phyloP scores from a whole-genome alignment of 768 basidiomycete species.

The Boletales sp. region DNA sequence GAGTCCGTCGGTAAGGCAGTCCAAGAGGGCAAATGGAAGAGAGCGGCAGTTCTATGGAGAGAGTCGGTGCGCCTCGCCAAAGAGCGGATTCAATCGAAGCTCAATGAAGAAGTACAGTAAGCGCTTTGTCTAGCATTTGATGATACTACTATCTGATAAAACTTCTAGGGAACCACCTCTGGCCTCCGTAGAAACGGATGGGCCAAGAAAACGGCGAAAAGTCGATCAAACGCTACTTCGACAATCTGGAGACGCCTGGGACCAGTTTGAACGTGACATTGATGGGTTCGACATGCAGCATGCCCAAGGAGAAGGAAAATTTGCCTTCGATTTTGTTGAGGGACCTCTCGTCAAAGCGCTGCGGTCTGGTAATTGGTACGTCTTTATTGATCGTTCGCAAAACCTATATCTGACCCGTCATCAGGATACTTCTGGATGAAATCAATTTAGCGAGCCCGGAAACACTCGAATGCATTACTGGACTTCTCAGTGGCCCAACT shows the following conservation, averaged over 20 bases:
- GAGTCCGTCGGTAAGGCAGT: slow-evolving; percentile 79
- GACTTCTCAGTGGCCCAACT: slow-evolving; percentile 79
- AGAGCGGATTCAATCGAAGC: slow-evolving; percentile 50
- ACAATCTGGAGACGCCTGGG: slow-evolving; percentile 58
- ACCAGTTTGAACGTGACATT: slow-evolving; percentile 60
- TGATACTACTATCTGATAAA: background rate
- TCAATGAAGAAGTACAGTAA: slow-evolving; percentile 27
- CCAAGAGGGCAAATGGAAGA: slow-evolving; percentile 79
- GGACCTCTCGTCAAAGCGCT: slow-evolving; percentile 93
- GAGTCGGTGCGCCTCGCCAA: slow-evolving; percentile 69
- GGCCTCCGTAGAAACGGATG: slow-evolving; percentile 36
- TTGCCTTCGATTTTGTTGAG: slow-evolving; percentile 93
- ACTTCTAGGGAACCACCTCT: slow-evolving; percentile 15
- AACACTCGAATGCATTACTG: slow-evolving; percentile 88
- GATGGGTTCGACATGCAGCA: slow-evolving; percentile 85
- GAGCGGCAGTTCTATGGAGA: slow-evolving; percentile 79
- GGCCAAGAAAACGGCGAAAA: slow-evolving; percentile 70
- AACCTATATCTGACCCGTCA: background rate
- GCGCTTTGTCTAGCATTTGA: background rate
- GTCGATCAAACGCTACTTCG: slow-evolving; percentile 42
- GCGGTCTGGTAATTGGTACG: slow-evolving; percentile 86
- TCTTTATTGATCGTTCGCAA: slow-evolving; percentile 3
- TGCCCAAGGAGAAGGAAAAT: slow-evolving; percentile 82
- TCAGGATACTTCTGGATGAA: slow-evolving; percentile 92
- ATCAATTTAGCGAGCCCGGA: slow-evolving; percentile 93